Evolutionary conservation across 768 basidiomycete species (phyloP).

Genomic region (Mycena indigotica): DNA sequence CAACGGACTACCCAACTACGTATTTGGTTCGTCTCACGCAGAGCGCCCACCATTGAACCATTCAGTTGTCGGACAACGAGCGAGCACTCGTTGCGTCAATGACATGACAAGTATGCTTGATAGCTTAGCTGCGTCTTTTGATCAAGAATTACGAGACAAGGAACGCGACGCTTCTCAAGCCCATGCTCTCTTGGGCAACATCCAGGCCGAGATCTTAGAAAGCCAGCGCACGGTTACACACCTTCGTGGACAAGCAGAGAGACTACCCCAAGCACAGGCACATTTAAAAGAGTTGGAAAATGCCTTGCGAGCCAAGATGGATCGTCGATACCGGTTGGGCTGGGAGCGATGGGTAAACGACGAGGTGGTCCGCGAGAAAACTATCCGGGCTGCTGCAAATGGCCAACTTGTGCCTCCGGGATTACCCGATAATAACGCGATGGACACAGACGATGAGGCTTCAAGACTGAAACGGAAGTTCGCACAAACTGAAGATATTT

Average conservation of each 20-base stretch:
- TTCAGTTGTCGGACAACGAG: conserved; percentile 82
- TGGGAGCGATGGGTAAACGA: conserved; percentile 94
- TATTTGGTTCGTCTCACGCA: conserved; percentile 53
- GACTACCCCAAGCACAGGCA: conserved; percentile 60
- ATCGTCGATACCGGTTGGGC: conserved; percentile 76
- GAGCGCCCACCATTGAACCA: conserved; percentile 79
- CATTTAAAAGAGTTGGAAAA: conserved; percentile 62
- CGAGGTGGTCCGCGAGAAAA: conserved; percentile 76
- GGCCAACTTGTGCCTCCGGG: conserved; percentile 51
- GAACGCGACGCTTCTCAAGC: conserved; percentile 92
- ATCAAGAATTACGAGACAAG: conserved; percentile 88
- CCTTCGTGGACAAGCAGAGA: conserved; percentile 70
- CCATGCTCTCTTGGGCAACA: conserved; percentile 79
- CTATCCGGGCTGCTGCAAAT: conserved; percentile 61
- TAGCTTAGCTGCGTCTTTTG: conserved; percentile 85
- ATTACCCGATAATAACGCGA: conserved; percentile 39
- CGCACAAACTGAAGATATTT: conserved; percentile 56
- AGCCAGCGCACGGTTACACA: conserved; percentile 74
- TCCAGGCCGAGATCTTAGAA: conserved; percentile 88
- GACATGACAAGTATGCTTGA: conserved; percentile 88
- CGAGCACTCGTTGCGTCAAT: conserved; percentile 80
- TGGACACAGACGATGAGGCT: conserved; percentile 48
- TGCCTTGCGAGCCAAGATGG: conserved; percentile 75
- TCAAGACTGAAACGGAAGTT: conserved; percentile 58
- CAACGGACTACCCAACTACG: conserved; percentile 40